phyloP scores from a whole-genome alignment of 768 basidiomycete genomes.

The Amanita thiersii region DNA sequence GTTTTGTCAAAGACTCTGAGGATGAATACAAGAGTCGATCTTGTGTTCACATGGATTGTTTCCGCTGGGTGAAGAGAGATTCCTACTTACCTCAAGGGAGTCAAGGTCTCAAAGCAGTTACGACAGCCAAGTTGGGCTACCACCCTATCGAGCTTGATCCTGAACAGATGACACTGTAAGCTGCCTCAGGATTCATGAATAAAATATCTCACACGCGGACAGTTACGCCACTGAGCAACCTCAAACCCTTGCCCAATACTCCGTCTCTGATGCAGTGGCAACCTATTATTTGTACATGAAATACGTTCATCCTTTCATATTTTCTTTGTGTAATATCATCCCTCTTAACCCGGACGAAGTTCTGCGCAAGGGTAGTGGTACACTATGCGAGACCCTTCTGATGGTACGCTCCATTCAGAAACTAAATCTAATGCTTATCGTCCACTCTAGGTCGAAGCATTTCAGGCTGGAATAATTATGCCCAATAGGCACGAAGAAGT shows the following conservation, averaged over 20 bases:
- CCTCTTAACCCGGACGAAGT: slow-evolving; percentile 96
- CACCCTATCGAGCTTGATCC: slow-evolving; percentile 96
- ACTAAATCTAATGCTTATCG: slow-evolving; percentile 2
- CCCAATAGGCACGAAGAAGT: slow-evolving; percentile 95
- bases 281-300: slow-evolving; percentile 99
- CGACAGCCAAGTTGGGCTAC: slow-evolving; percentile 92
- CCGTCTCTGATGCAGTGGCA: slow-evolving; percentile 99
- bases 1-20: slow-evolving; percentile 86
- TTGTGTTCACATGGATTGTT: slow-evolving; percentile 98
- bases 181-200: background rate
- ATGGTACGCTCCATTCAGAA: slow-evolving; percentile 56
- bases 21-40: slow-evolving; percentile 91
- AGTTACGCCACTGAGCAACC: slow-evolving; percentile 97
- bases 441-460: slow-evolving; percentile 81
- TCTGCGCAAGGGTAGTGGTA: slow-evolving; percentile 90
- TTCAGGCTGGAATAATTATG: slow-evolving; percentile 88
- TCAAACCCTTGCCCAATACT: slow-evolving; percentile 91
- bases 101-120: slow-evolving; percentile 97
- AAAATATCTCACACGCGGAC: slow-evolving; percentile 5
- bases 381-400: slow-evolving; percentile 92
- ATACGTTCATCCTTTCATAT: slow-evolving; percentile 99
- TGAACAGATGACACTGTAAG: slow-evolving; percentile 98
- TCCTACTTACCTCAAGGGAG: slow-evolving; percentile 97
- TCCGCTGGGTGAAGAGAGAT: slow-evolving; percentile 99
- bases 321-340: slow-evolving; percentile 98